Base-by-base conservation (phyloP, 495 filamentous ascomycete species). In the Hyaloscypha finlandica region DNA sequence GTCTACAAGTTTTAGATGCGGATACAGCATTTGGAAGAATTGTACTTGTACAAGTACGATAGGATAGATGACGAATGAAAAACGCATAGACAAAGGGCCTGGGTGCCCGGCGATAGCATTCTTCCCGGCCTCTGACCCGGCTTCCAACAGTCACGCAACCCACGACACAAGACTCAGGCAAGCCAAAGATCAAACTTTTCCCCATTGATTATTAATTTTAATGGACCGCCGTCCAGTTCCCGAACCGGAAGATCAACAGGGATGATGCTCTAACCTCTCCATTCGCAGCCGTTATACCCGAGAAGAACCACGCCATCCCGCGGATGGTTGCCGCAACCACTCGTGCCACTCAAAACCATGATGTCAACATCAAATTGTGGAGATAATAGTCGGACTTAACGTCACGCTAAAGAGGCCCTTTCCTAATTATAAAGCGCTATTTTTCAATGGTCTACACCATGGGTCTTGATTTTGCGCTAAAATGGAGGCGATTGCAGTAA, bases 1-100 rank as follows among this genome's bases (percentile, higher is more conserved):
- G 96, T 99, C 31, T 98, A 91, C 83, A 99, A 99, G 84, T 99
- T 99, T 77, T 99, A 91, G 73, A 78, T 9, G 33, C 19, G 45
- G 22, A 14, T 32, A 31, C n/a, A 8, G 4, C 8, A 31, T 42
- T 33, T 35, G 6, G 30, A n/a, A 56, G 19, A 51, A 52, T 37
- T 56, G 57, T 54, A 62, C 48, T 37, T 56, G 57, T 54, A 62
- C 48, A 32, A 62, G 64, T 66, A 70, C 31, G 22, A 59, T 57
- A 63, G 33, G 19, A 59, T 66, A 70, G 68, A 70, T 20, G 12
- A 64, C 53, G 33, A 53, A 56, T 65, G 8, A 66, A 61, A 52
- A 35, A 0, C 4, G 16, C 42, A 48, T 48, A 48, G 35, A 48
- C 8, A 19, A 4, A 48, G 42, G 42, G 42, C 4, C 14, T 19